These are phyloP conservation scores for Lolium rigidum DNA, from an alignment of 176 grass and related monocot genomes.

Conservation along the genomic window DNA sequence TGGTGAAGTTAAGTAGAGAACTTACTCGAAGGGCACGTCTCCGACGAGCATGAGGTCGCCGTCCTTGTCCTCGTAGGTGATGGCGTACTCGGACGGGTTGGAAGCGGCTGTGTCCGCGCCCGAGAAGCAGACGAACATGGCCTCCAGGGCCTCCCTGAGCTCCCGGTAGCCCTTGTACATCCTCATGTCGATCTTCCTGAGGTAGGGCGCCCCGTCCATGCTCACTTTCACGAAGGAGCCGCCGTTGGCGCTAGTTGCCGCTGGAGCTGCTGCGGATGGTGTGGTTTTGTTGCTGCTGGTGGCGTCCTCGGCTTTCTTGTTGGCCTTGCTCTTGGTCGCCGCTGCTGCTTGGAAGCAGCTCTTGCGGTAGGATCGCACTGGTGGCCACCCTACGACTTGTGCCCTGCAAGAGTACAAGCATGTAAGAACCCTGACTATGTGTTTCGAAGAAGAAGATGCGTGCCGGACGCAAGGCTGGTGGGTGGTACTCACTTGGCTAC, in stretches of 20 bases:
- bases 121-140: slow-evolving; percentile 79
- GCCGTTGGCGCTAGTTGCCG: not conserved
- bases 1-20: not conserved
- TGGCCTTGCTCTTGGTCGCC: slow-evolving; percentile 39
- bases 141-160: slow-evolving; percentile 70
- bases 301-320: not conserved
- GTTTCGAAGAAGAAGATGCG: no score
- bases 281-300: not conserved
- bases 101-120: not conserved
- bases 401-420: slow-evolving; percentile 53
- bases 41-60: slow-evolving; percentile 89
- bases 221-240: slow-evolving; percentile 77
- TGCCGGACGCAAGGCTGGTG: no score
- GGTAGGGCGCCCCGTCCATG: slow-evolving; percentile 92
- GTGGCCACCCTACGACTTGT: slow-evolving; percentile 94
- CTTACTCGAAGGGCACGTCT: slow-evolving; percentile 77
- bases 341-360: slow-evolving; percentile 58
- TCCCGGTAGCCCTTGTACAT: slow-evolving; percentile 82
- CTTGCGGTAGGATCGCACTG: slow-evolving; percentile 79
- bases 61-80: slow-evolving; percentile 85
- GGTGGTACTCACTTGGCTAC: slow-evolving; percentile 66
- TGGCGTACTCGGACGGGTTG: slow-evolving; percentile 56
- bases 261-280: not conserved
- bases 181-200: slow-evolving; percentile 80
- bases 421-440: not conserved